A percentile compares a stretch with the other conserved stretches of the same genome.
These are phyloP conservation scores for Aspergillus piperis DNA, from an alignment of 2,329 filamentous ascomycete genomes.

Conservation along the genomic window DNA sequence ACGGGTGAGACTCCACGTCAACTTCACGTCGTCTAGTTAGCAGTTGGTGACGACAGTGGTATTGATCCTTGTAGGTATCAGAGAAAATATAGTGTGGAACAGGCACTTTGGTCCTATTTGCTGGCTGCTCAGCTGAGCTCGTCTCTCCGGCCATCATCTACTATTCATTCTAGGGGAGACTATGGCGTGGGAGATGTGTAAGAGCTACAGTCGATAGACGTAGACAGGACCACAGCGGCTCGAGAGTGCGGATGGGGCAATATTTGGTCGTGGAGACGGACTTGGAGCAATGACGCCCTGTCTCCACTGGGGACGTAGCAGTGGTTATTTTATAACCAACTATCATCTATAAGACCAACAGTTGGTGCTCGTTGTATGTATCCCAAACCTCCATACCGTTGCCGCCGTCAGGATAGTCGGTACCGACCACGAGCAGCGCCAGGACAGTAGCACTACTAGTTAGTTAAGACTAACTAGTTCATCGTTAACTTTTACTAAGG, in stretches of 20 bases:
- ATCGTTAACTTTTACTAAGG: neutral
- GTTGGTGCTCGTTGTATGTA: too few species aligned
- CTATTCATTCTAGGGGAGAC: too few species aligned
- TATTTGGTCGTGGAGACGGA: neutral
- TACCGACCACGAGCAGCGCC: too few species aligned
- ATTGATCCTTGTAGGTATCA: neutral
- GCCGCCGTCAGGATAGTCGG: too few species aligned
- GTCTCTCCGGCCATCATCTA: neutral
- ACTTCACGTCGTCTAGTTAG: neutral
- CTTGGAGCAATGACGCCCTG: neutral
- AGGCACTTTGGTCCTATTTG: neutral
- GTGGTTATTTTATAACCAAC: too few species aligned
- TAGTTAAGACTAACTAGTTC: too few species aligned
- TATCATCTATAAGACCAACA: too few species aligned
- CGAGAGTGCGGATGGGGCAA: neutral
- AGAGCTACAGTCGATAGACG: neutral
- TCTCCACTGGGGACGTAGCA: neutral
- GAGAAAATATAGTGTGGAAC: neutral
- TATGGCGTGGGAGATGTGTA: neutral
- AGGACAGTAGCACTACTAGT: too few species aligned
- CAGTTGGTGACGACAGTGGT: neutral
- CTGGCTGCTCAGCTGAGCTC: neutral
- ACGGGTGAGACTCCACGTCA: neutral
- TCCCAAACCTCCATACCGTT: too few species aligned
- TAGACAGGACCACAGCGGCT: neutral